Evolutionary conservation across 139 green algal species (phyloP), one percentile per base, ranked within the genome.

Genomic region (Deuterostichococcus epilithicus): DNA sequence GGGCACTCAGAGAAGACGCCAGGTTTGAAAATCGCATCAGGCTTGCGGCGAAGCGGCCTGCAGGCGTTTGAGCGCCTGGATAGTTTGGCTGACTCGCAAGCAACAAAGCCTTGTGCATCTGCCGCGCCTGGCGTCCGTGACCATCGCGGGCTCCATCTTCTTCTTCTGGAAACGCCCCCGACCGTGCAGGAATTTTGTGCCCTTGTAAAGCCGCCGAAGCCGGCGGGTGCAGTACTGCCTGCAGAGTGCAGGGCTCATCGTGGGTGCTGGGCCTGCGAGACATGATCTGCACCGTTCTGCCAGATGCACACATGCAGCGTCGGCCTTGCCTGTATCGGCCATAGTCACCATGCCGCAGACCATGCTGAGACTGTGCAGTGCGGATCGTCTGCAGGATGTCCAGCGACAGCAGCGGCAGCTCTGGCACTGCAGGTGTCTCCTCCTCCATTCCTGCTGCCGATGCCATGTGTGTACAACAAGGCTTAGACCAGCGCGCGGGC

Each of bases 191-290:
- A 98, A 90, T 63, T 93, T 95, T 5, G 95, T 76, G 18, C 80
- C 79, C 77, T 93, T 94, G 86, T 94, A 95, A 18, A 97, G 82
- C 0, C 90, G 86, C 1, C 87, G 80, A 70, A 98, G 80, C 8
- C 89, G 83, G 0, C 87, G 77, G 1, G 85, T 82, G 82, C 94
- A 98, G 81, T 97, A 97, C 30, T 91, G 83, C 83, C 94, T 97
- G 90, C 66, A 78, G 23, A 32, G 34, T 30, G 60, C 37, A 47
- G 23, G 39, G 25, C 35, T 39, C 36, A 4, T 23, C 25, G 42
- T 38, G 10, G 25, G 18, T 10, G 36, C 5, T 4, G 3, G 8
- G 8, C 44, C 30, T 8, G 4, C 28, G 35, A 63, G 68, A 6
- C 39, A 70, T 18, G 44, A 28, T 32, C 32, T 35, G 3, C 26